Evolutionary conservation across 441 rosid species (phyloP), one percentile per base, ranked within the genome.

Genomic region (Macaranga tanarius): DNA sequence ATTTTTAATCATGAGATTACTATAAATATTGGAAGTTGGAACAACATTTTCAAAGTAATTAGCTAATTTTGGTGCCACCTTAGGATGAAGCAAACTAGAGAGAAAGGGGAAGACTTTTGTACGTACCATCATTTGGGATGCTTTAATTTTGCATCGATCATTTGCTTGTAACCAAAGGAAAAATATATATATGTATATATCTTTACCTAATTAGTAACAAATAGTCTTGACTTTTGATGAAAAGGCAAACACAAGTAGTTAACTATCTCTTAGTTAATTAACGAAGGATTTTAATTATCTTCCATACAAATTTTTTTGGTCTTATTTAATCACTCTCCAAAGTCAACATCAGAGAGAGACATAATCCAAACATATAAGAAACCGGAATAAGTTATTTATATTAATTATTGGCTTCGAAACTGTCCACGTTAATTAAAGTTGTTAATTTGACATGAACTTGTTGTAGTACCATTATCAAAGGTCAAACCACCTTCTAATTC

Each of bases 171-270:
- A 68, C 11, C 38, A 77, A 57, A 62, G 69, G 11, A 72, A 76
- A 38, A 5, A 7, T 7, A 42, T 42, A 42, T 42, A 7, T 42
- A 31, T 31, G 5, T 31, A 31, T 19, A 28, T 62, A 28, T 25
- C 67, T 77, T 69, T 56, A 82, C 84, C 85, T 82, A 84, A 78
- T 74, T 23, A 52, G 72, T 73, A 80, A 80, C 84, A 80, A 80
- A 76, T 73, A 70, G 72, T 60, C 64, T 83, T 79, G 86, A 80
- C 82, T 74, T 76, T 71, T 40, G 10, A 48, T 31, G 23, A 76
- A n/a, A 34, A 44, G 67, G 47, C 17, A 73, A 51, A 57, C 65
- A 51, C 61, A 54, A 25, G 25, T 5, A 51, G 38, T 60, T 47
- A 71, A 67, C 64, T 15, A 55, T 62, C 42, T 64, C 70, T 61